These are phyloP conservation scores for Cutaneotrichosporon spelunceum DNA, from an alignment of 1,284 basidiomycete species.

Conservation along the genomic window DNA sequence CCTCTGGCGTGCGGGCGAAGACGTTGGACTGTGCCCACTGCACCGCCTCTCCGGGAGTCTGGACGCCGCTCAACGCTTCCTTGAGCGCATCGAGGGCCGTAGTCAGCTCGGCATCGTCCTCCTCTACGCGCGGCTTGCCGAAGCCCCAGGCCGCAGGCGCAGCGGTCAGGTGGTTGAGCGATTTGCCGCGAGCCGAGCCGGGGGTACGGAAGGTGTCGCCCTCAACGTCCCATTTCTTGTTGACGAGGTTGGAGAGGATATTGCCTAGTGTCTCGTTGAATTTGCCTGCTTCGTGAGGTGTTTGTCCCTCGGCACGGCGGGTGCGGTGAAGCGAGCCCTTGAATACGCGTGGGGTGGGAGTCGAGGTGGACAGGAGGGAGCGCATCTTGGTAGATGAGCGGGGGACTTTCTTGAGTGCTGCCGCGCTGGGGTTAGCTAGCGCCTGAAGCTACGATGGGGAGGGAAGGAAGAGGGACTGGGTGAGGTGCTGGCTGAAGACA, in stretches of 20 bases:
- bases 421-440: slow-evolving; percentile 7
- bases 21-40: slow-evolving; percentile 71
- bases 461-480: not conserved
- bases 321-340: slow-evolving; percentile 4
- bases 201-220: not conserved
- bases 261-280: slow-evolving; percentile 30
- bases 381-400: not conserved
- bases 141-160: slow-evolving; percentile 9
- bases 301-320: slow-evolving; percentile 31
- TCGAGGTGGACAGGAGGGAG: slow-evolving; percentile 8
- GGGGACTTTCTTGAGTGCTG: not conserved
- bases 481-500: no score
- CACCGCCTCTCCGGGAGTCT: slow-evolving; percentile 67
- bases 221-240: slow-evolving; percentile 3
- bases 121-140: slow-evolving; percentile 17
- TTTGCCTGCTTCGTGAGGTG: slow-evolving; percentile 32
- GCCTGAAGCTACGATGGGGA: no score
- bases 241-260: not conserved
- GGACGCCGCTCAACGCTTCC: slow-evolving; percentile 69
- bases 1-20: slow-evolving; percentile 58
- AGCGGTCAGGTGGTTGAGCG: not conserved
- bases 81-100: slow-evolving; percentile 63
- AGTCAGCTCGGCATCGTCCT: slow-evolving; percentile 27
- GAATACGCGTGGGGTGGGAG: slow-evolving; percentile 9
- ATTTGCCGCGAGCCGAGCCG: not conserved